Evolutionary conservation across 2,329 filamentous ascomycete genomes (phyloP), one percentile per base, ranked within the genome.

Genomic region (Aotearoamyces nothofagi): DNA sequence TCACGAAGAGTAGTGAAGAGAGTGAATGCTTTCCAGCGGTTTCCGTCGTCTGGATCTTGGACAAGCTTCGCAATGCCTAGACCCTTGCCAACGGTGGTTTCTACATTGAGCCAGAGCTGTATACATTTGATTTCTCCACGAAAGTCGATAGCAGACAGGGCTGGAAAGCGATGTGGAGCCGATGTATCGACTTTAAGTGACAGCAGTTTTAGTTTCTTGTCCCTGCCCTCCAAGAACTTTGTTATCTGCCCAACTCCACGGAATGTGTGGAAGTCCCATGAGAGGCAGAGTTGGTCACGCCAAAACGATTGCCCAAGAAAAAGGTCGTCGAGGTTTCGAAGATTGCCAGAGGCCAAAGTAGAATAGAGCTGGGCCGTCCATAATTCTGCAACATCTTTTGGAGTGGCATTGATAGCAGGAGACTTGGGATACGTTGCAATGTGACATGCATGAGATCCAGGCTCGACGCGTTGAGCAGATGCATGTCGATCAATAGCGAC

Each of bases 1-100:
- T 63, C 59, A 1, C 56, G 39, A 3, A 79, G 51, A 0, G 57
- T 53, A 0, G 73, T 78, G 42, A 69, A 78, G 1, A 78, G 38
- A 2, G 67, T 70, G 35, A 66, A 74, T 1, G 72, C 62, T 41
- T 68, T 71, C 69, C 70, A 78, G 6, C 46, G 33, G 3, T 44
- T 47, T 1, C 47, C 49, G 11, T 33, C 30, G 5, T 27, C 15
- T 14, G 11, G 9, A 17, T 27, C 25, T 17, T 56, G 46, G 0
- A 59, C 51, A 1, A 77, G 44, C 2, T 67, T 55, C 0, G 64
- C 53, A 1, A 77, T 39, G 1, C 73, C 74, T 2, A 57, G 47
- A 0, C 71, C 74, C 0, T 39, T 37, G 1, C 72, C 72, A 1
- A 63, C 36, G 1, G 52, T 47, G 0, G 64, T 72, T 2, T 61